Conservation (phyloP, 2,329 filamentous ascomycete genomes). For the Myotisia sp. region DNA sequence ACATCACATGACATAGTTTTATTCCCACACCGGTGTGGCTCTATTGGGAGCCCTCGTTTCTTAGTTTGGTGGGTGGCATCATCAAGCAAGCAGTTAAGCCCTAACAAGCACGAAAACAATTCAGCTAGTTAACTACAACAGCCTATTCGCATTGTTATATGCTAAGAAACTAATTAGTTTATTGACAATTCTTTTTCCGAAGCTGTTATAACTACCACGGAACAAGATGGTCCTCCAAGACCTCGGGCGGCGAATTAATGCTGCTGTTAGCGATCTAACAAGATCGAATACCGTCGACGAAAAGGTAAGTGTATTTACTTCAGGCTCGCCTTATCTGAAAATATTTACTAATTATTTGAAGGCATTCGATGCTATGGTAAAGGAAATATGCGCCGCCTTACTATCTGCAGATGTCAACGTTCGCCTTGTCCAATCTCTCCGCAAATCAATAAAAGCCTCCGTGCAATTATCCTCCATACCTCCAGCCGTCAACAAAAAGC, state of each 20-base stretch:
- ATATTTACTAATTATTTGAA: constrained; percentile 23
- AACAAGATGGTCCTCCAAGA: constrained; percentile 90
- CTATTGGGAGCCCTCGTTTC: no score
- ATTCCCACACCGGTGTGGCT: no score
- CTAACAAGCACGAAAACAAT: no score
- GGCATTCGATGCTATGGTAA: constrained; percentile 96
- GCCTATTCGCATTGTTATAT: no score
- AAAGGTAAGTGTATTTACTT: constrained; percentile 46
- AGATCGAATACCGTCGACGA: constrained; percentile 88
- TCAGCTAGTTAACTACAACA: no score
- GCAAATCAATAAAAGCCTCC: constrained; percentile 76
- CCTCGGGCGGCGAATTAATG: constrained; percentile 94
- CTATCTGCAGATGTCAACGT: constrained; percentile 97
- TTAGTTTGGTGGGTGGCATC: no score
- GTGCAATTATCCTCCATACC: constrained; percentile 94
- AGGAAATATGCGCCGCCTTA: constrained; percentile 91
- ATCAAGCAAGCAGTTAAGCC: no score
- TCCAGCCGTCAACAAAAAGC: constrained; percentile 91
- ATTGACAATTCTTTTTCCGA: no score
- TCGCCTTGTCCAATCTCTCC: constrained; percentile 74
- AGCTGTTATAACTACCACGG: background rate
- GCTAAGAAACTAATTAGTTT: no score
- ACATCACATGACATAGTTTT: no score
- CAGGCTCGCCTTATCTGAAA: constrained; percentile 1
- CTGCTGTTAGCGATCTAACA: constrained; percentile 86